Conservation (phyloP, 176 grass and related monocot species). For the Avena insularis region DNA sequence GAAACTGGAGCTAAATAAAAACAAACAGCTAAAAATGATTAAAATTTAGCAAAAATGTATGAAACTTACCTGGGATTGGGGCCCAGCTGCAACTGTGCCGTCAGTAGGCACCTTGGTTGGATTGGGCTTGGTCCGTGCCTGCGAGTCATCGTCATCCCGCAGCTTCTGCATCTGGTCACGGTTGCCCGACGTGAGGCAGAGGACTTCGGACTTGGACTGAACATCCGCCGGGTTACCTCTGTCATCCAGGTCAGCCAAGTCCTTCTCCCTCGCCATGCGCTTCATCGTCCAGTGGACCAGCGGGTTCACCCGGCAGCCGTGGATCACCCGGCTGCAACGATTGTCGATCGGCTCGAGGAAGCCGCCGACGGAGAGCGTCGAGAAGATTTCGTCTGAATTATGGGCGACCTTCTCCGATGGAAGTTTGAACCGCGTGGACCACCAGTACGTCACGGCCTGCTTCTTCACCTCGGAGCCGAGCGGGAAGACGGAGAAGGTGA, state of each 20-base stretch:
- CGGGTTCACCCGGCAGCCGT: slow-evolving; percentile 57
- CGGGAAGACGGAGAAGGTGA: slow-evolving; percentile 55
- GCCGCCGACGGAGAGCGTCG: not conserved
- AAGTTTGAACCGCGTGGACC: slow-evolving; percentile 32
- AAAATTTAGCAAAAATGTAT: too few species aligned
- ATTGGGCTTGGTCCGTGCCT: not conserved
- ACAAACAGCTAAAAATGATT: too few species aligned
- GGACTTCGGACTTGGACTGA: not conserved
- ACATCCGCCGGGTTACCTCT: not conserved
- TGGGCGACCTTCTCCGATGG: not conserved
- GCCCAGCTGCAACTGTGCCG: not conserved
- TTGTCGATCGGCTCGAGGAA: slow-evolving; percentile 54
- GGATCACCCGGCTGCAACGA: slow-evolving; percentile 40
- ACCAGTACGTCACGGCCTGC: slow-evolving; percentile 54
- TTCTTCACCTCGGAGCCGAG: slow-evolving; percentile 48
- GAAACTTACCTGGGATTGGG: not conserved
- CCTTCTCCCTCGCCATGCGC: not conserved
- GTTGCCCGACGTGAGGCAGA: slow-evolving; percentile 42
- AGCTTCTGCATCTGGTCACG: not conserved
- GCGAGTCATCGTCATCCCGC: not conserved
- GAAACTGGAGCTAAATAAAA: too few species aligned
- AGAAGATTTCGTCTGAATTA: not conserved
- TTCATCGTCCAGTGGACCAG: slow-evolving; percentile 70
- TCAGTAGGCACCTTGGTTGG: not conserved
- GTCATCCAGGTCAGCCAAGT: slow-evolving; percentile 4